Conservation (phyloP, 441 rosid genomes). For the Brassica hybrid region DNA sequence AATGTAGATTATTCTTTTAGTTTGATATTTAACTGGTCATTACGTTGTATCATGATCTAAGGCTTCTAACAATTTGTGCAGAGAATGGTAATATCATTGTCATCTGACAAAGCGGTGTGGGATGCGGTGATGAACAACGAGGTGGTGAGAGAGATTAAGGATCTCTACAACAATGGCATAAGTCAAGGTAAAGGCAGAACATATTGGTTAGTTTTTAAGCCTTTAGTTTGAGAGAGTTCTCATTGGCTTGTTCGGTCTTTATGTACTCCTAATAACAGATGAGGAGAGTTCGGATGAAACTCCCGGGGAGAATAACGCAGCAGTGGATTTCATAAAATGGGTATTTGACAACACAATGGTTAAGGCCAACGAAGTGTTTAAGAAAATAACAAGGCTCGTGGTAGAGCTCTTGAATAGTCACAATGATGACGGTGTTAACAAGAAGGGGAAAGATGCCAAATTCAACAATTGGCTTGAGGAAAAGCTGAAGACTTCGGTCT, state of each 20-base stretch:
- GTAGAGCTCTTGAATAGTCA: conserved; percentile 33
- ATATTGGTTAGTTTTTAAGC: neutral
- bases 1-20: too few relatives aligned
- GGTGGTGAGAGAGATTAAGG: conserved; percentile 50
- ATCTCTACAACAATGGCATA: conserved; percentile 46
- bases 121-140: conserved; percentile 61
- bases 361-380: conserved; percentile 49
- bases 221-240: neutral
- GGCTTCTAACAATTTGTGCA: conserved; percentile 29
- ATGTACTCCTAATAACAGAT: conserved; percentile 44
- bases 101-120: conserved; percentile 63
- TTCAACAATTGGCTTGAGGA: conserved; percentile 46
- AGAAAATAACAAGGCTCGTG: conserved; percentile 47
- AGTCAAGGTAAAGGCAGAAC: conserved; percentile 22
- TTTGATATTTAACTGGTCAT: too few relatives aligned
- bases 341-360: conserved; percentile 48
- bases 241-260: neutral
- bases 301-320: conserved; percentile 36
- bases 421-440: conserved; percentile 8
- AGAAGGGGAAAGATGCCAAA: conserved; percentile 29
- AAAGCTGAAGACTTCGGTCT: conserved; percentile 48
- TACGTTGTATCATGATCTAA: neutral
- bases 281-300: conserved; percentile 33
- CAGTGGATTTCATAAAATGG: conserved; percentile 46
- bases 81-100: conserved; percentile 59